Evolutionary conservation across 148 eudicot species (phyloP).

Genomic region (Spergularia marina): DNA sequence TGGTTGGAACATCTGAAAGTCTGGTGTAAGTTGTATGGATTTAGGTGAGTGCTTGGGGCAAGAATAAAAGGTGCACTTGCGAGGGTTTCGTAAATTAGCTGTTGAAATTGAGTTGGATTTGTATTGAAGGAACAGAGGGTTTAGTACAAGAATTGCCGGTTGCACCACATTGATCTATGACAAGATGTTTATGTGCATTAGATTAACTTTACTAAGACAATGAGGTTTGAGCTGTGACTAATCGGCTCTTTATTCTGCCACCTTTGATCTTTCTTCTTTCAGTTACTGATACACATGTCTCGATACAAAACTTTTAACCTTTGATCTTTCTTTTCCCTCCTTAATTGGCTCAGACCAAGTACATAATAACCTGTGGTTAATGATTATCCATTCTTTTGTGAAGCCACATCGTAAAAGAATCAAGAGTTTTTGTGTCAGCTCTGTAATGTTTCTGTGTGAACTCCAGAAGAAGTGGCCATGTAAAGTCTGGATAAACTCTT

Average conservation of each 20-base stretch:
- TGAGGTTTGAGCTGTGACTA: slow-evolving; percentile 12
- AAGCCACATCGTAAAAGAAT: slow-evolving; percentile 41
- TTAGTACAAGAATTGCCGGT: not conserved
- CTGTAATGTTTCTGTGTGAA: slow-evolving; percentile 52
- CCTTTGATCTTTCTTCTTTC: slow-evolving; percentile 11
- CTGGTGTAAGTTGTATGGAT: too few relatives aligned
- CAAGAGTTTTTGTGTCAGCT: slow-evolving; percentile 41
- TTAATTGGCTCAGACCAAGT: slow-evolving; percentile 10
- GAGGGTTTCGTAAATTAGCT: not conserved
- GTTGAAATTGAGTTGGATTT: not conserved
- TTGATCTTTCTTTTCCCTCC: slow-evolving; percentile 5
- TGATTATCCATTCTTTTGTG: slow-evolving; percentile 15
- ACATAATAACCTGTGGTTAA: slow-evolving; percentile 12
- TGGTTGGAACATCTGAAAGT: not conserved
- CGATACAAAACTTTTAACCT: not conserved
- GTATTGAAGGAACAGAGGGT: not conserved
- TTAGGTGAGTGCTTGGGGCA: not conserved
- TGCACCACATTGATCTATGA: not conserved
- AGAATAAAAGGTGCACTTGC: not conserved
- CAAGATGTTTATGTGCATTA: not conserved
- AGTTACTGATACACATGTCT: not conserved
- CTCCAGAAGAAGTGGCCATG: slow-evolving; percentile 42
- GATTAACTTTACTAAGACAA: slow-evolving; percentile 13
- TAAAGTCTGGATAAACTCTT: slow-evolving; percentile 45
- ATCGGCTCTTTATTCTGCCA: slow-evolving; percentile 23